phyloP scores from a whole-genome alignment of 345 rosid genomes.

The Bruguiera sexangula region DNA sequence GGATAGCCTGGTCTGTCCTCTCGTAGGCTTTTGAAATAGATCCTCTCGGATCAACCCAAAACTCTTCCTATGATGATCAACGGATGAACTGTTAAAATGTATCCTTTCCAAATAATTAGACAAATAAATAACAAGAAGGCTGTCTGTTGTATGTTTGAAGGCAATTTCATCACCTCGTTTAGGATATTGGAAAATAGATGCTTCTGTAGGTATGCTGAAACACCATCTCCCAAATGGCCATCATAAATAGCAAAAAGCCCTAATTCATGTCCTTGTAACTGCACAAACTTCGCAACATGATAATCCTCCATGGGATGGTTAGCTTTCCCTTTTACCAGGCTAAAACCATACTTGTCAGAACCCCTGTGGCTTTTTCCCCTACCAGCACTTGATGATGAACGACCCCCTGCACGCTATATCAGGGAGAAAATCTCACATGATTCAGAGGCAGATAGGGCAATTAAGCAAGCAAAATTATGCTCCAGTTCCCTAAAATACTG shows the following conservation, averaged over 20 bases:
- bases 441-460: not conserved
- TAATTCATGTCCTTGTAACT: conserved; percentile 46
- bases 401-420: conserved; percentile 50
- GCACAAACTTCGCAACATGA: conserved; percentile 65
- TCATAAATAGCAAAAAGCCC: conserved; percentile 76
- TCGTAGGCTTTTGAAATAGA: conserved; percentile 64
- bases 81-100: conserved; percentile 10
- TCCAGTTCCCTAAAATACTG: conserved; percentile 5
- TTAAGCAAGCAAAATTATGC: not conserved
- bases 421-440: conserved; percentile 1
- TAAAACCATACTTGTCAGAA: conserved; percentile 54
- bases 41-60: conserved; percentile 54
- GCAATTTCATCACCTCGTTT: conserved; percentile 44
- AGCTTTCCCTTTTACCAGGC: conserved; percentile 61
- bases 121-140: not conserved
- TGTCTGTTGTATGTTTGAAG: conserved; percentile 9
- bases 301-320: conserved; percentile 79
- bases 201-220: conserved; percentile 65
- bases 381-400: conserved; percentile 52
- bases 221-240: conserved; percentile 67
- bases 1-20: conserved; percentile 62
- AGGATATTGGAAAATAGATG: conserved; percentile 63
- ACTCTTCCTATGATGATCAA: conserved; percentile 45
- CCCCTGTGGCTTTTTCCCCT: conserved; percentile 54
- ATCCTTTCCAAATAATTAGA: too few relatives aligned